Conservation (phyloP, 805 yeast species). For the Ogataea ramenticola region DNA sequence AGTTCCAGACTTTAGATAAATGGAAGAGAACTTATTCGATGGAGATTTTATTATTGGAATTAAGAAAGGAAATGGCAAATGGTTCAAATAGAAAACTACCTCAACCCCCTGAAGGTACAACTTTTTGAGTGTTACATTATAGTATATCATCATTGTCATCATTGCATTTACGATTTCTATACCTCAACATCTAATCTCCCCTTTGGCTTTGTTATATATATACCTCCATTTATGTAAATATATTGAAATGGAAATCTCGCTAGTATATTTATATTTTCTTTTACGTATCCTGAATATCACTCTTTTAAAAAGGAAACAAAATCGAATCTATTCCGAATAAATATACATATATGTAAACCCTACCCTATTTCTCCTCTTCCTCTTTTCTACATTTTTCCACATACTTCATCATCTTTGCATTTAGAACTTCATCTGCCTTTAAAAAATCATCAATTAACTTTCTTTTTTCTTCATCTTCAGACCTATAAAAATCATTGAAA, state of each 20-base stretch:
- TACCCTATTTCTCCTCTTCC: background rate
- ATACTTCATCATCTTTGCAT: slow-evolving; percentile 20
- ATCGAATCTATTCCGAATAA: no score
- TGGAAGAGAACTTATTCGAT: slow-evolving; percentile 92
- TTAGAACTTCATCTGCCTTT: slow-evolving; percentile 24
- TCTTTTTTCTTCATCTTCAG: slow-evolving; percentile 2
- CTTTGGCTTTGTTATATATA: no score
- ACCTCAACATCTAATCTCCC: background rate
- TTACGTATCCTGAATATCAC: no score
- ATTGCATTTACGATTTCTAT: background rate
- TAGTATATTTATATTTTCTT: no score
- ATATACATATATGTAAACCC: background rate
- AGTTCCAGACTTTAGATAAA: slow-evolving; percentile 60
- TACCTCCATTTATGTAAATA: no score
- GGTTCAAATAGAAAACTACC: slow-evolving; percentile 74
- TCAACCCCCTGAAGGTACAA: slow-evolving; percentile 89
- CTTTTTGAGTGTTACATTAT: slow-evolving; percentile 20
- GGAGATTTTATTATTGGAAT: slow-evolving; percentile 86
- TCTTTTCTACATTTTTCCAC: slow-evolving; percentile 13
- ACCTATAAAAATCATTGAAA: slow-evolving; percentile 4
- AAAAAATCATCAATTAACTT: slow-evolving; percentile 20
- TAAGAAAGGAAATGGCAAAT: slow-evolving; percentile 86
- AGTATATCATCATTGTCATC: background rate
- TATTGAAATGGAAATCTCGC: no score
- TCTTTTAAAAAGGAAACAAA: no score